Percentiles rank a stretch among this genome's conserved stretches.
Conservation (phyloP, 1,139 yeast species). For the Kluyveromyces marxianus region DNA sequence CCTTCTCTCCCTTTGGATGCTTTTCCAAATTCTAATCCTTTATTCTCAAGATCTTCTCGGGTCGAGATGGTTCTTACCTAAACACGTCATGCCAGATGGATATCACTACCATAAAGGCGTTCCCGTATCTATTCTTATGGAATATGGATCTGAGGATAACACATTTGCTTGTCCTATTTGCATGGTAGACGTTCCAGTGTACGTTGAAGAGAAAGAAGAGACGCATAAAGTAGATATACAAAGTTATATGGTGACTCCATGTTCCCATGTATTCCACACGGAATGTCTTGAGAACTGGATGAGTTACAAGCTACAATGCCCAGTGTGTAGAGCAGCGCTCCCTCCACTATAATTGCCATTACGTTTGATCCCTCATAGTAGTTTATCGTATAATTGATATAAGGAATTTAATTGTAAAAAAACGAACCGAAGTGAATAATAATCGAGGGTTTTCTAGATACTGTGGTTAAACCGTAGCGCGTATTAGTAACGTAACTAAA, state of each 20-base stretch:
- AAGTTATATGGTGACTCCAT: constrained; percentile 84
- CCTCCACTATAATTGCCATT: constrained; percentile 53
- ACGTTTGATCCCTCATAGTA: neutral
- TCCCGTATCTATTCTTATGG: constrained; percentile 21
- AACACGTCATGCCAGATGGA: constrained; percentile 63
- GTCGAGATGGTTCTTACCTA: constrained; percentile 78
- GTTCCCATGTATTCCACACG: constrained; percentile 82
- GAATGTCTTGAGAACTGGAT: constrained; percentile 89
- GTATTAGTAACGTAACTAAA: no score
- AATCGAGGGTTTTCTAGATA: no score
- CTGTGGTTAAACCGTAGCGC: no score
- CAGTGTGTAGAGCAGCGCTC: constrained; percentile 78
- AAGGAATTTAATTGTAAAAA: no score
- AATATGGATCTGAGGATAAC: constrained; percentile 23
- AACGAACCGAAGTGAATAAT: no score
- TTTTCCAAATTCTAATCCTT: constrained; percentile 48
- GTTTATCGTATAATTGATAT: no score
- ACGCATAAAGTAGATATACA: constrained; percentile 25
- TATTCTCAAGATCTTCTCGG: constrained; percentile 62
- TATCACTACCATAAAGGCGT: constrained; percentile 50
- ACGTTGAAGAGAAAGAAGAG: constrained; percentile 25
- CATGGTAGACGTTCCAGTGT: constrained; percentile 58
- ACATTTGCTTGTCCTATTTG: constrained; percentile 76
- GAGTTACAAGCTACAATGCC: constrained; percentile 88
- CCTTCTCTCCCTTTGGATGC: constrained; percentile 44